Conservation (phyloP, 2,329 filamentous ascomycete species). For the Diaporthe sp. region DNA sequence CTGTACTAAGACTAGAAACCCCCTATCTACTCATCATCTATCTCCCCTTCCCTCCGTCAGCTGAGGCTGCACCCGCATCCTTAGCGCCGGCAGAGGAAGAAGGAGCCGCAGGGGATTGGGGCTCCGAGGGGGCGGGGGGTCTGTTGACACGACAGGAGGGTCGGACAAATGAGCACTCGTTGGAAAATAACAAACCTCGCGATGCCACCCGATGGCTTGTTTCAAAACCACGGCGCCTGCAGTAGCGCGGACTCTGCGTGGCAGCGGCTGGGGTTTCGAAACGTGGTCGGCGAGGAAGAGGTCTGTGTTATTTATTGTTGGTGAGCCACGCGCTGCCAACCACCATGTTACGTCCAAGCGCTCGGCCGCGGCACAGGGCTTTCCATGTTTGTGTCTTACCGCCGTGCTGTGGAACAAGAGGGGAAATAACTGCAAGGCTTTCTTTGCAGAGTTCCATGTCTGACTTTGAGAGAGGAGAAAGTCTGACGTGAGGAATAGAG, state of each 20-base stretch:
- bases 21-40: neutral
- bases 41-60: neutral
- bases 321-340: neutral
- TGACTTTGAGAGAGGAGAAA: neutral
- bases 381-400: neutral
- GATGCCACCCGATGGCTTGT: conserved; percentile 28
- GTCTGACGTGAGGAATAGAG: conserved; percentile 16
- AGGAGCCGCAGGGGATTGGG: neutral
- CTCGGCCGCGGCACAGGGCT: neutral
- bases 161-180: neutral
- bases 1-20: neutral
- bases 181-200: neutral
- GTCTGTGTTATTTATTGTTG: conserved; percentile 16
- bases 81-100: conserved; percentile 23
- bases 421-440: neutral
- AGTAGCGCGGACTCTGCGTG: conserved; percentile 1
- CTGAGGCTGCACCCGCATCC: conserved; percentile 21
- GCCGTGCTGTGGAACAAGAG: neutral
- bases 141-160: neutral
- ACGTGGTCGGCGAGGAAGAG: neutral
- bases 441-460: neutral
- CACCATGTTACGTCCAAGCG: neutral
- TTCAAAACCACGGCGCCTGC: conserved; percentile 15
- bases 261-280: neutral
- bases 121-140: no score